phyloP scores from a whole-genome alignment of 305 asterid species.

The Withania somnifera region DNA sequence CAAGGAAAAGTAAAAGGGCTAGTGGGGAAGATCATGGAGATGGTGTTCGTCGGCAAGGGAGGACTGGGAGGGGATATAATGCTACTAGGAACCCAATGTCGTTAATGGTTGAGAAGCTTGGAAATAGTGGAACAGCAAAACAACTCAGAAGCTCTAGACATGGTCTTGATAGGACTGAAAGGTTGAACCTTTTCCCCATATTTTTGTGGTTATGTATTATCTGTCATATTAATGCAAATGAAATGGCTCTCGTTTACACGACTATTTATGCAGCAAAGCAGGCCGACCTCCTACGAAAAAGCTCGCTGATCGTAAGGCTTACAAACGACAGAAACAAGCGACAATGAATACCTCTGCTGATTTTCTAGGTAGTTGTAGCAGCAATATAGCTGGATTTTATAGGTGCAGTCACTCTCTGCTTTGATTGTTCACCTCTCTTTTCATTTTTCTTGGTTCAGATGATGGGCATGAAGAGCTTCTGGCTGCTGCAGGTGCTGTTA shows the following conservation, averaged over 20 bases:
- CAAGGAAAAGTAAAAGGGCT: slow-evolving; percentile 59
- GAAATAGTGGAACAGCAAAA: slow-evolving; percentile 68
- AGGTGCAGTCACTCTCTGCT: neutral
- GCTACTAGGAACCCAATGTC: slow-evolving; percentile 60
- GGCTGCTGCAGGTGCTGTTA: slow-evolving; percentile 82
- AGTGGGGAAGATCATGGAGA: slow-evolving; percentile 52
- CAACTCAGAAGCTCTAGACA: slow-evolving; percentile 82
- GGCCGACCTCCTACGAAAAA: slow-evolving; percentile 85
- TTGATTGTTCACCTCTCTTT: slow-evolving; percentile 14
- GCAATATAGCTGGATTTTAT: neutral
- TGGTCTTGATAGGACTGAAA: slow-evolving; percentile 64
- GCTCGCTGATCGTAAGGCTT: slow-evolving; percentile 82
- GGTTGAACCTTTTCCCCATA: slow-evolving; percentile 26
- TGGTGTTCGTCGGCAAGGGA: slow-evolving; percentile 83
- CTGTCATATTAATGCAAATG: neutral
- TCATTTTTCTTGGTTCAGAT: slow-evolving; percentile 38
- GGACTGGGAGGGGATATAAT: slow-evolving; percentile 62
- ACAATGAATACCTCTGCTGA: slow-evolving; percentile 47
- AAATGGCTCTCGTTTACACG: slow-evolving; percentile 6
- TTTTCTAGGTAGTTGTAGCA: slow-evolving; percentile 49
- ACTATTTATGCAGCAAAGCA: slow-evolving; percentile 43
- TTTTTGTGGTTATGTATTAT: neutral
- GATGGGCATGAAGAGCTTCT: slow-evolving; percentile 87
- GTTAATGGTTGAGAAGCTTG: slow-evolving; percentile 53
- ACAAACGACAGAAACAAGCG: slow-evolving; percentile 66